Evolutionary conservation across 1,284 basidiomycete genomes (phyloP).

Genomic region (Fistulina hepatica): DNA sequence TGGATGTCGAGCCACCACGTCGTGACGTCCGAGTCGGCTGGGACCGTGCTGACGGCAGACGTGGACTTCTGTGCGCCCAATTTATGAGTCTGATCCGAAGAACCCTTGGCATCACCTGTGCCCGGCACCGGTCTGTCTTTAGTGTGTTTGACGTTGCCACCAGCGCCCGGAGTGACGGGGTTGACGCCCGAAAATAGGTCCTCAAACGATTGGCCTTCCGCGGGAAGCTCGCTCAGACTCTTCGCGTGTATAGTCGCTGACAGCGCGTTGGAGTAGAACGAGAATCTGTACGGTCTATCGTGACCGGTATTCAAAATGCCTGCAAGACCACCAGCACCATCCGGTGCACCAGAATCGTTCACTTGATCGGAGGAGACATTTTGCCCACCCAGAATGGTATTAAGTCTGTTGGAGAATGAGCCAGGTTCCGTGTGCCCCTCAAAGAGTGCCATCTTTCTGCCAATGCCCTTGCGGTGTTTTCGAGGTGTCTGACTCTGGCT

Average conservation of each 20-base stretch:
- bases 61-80: no score
- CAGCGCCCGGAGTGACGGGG: no score
- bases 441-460: conserved; percentile 87
- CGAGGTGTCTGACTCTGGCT: conserved; percentile 69
- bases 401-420: conserved; percentile 32
- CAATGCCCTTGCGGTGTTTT: conserved; percentile 51
- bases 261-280: conserved; percentile 94
- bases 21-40: conserved; percentile 59
- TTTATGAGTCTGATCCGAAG: no score
- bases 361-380: conserved; percentile 22
- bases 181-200: conserved; percentile 75
- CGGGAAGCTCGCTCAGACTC: conserved; percentile 87
- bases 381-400: conserved; percentile 21
- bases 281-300: conserved; percentile 93
- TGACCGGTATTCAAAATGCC: conserved; percentile 49
- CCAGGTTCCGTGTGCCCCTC: conserved; percentile 50
- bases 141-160: no score
- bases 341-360: conserved; percentile 14
- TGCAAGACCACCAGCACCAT: conserved; percentile 15
- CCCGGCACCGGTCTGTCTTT: conserved; percentile 19
- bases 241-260: conserved; percentile 92
- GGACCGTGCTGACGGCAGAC: no score
- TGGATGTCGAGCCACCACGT: conserved; percentile 99
- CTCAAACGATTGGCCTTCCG: conserved; percentile 88
- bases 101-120: no score